A percentile compares a stretch with the other conserved stretches of the same genome.
These are phyloP conservation scores for Penicillium herquei DNA, from an alignment of 495 filamentous ascomycete genomes.

Conservation along the genomic window DNA sequence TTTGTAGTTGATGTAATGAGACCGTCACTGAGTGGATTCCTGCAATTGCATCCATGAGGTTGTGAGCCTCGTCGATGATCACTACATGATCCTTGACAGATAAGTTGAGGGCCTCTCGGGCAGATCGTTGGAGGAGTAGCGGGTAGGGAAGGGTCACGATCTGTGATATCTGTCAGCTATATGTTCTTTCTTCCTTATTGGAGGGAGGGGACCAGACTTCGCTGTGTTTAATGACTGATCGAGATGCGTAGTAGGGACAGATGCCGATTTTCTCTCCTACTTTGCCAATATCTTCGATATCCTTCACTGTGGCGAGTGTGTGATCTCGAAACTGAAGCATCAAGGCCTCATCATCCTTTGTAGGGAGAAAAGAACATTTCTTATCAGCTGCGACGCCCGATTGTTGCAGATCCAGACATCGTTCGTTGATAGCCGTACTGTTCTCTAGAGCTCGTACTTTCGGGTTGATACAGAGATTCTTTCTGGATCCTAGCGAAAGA, in stretches of 20 bases:
- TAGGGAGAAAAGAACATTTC: slow-evolving; percentile 78
- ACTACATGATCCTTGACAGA: slow-evolving; percentile 85
- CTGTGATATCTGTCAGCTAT: slow-evolving; percentile 37
- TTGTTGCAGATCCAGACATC: slow-evolving; percentile 90
- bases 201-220: slow-evolving; percentile 38
- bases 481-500: slow-evolving; percentile 83
- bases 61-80: slow-evolving; percentile 96
- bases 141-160: slow-evolving; percentile 95
- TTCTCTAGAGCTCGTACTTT: slow-evolving; percentile 69
- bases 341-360: slow-evolving; percentile 66
- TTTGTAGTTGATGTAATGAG: slow-evolving; percentile 66
- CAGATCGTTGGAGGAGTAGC: slow-evolving; percentile 81
- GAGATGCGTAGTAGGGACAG: slow-evolving; percentile 94
- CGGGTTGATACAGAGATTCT: slow-evolving; percentile 90
- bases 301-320: slow-evolving; percentile 76
- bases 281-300: slow-evolving; percentile 86
- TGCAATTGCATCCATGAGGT: slow-evolving; percentile 92
- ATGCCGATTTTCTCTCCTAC: slow-evolving; percentile 78
- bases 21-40: slow-evolving; percentile 82
- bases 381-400: slow-evolving; percentile 60
- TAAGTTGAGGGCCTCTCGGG: slow-evolving; percentile 81
- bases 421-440: slow-evolving; percentile 86
- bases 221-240: slow-evolving; percentile 74
- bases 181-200: background rate
- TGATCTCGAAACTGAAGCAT: slow-evolving; percentile 86